These are phyloP conservation scores for Fomes fomentarius DNA, from an alignment of 1,284 basidiomycete genomes.

Conservation along the genomic window DNA sequence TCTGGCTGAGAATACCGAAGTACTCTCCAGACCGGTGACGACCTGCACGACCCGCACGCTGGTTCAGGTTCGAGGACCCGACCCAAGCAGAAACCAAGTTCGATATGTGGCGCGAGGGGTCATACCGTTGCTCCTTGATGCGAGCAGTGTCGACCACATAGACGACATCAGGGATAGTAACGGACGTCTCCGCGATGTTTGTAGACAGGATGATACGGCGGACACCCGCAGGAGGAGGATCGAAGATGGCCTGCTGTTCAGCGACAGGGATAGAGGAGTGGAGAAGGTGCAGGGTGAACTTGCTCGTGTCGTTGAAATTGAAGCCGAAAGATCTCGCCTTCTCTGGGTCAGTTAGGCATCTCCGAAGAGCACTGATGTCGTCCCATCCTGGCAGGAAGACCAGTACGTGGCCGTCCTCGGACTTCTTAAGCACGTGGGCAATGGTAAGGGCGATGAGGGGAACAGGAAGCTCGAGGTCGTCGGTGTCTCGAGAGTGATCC, in stretches of 20 bases:
- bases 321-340: conserved; percentile 53
- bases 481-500: conserved; percentile 37
- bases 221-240: conserved; percentile 75
- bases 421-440: conserved; percentile 75
- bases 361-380: conserved; percentile 85
- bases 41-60: conserved; percentile 93
- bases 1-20: conserved; percentile 80
- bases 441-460: conserved; percentile 85
- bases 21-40: conserved; percentile 93
- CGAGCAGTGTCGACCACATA: conserved; percentile 92
- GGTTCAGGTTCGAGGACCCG: conserved; percentile 87
- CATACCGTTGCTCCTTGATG: conserved; percentile 93
- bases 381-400: conserved; percentile 95
- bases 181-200: conserved; percentile 95
- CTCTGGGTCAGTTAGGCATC: conserved; percentile 61
- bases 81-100: conserved; percentile 31
- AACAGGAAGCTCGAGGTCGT: conserved; percentile 84
- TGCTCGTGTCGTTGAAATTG: conserved; percentile 60
- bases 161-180: conserved; percentile 96
- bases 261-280: conserved; percentile 91
- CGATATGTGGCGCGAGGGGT: conserved; percentile 63
- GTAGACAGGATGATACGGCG: conserved; percentile 92
- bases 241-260: conserved; percentile 92
- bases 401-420: conserved; percentile 87
- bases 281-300: conserved; percentile 84